Conservation (phyloP, 768 basidiomycete species). For the Pleurotus tuoliensis region DNA sequence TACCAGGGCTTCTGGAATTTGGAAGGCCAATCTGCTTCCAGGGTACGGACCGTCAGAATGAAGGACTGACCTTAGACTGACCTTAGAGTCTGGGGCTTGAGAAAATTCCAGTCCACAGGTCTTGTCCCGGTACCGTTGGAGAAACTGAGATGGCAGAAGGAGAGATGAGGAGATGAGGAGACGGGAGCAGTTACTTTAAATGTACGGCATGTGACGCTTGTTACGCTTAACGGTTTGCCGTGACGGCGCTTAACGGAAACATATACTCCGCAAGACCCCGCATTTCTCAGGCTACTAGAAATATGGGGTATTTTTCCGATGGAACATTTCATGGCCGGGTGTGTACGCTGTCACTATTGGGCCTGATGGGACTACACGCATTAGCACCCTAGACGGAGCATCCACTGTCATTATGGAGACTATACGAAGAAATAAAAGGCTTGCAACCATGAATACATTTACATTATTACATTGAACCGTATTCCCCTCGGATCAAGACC, state of each 20-base stretch:
- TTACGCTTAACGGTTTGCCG: constrained; percentile 6
- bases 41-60: background rate
- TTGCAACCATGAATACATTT: constrained; percentile 4
- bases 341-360: background rate
- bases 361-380: too few species aligned
- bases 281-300: background rate
- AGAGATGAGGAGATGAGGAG: background rate
- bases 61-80: background rate
- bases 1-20: background rate
- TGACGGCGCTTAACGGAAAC: background rate
- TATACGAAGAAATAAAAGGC: background rate
- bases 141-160: background rate
- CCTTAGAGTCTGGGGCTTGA: background rate
- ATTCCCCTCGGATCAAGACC: background rate
- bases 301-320: too few species aligned
- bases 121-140: too few species aligned
- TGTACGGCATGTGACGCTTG: background rate
- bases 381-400: too few species aligned
- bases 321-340: background rate
- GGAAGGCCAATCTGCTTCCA: background rate
- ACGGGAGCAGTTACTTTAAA: constrained; percentile 1
- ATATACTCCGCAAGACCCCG: constrained; percentile 1
- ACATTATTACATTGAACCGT: constrained; percentile 5
- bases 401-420: background rate
- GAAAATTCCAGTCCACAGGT: background rate